Percentiles rank a stretch among this genome's conserved stretches.
phyloP scores from a whole-genome alignment of 1,284 basidiomycete genomes.

The Austroboletus rostrupii region DNA sequence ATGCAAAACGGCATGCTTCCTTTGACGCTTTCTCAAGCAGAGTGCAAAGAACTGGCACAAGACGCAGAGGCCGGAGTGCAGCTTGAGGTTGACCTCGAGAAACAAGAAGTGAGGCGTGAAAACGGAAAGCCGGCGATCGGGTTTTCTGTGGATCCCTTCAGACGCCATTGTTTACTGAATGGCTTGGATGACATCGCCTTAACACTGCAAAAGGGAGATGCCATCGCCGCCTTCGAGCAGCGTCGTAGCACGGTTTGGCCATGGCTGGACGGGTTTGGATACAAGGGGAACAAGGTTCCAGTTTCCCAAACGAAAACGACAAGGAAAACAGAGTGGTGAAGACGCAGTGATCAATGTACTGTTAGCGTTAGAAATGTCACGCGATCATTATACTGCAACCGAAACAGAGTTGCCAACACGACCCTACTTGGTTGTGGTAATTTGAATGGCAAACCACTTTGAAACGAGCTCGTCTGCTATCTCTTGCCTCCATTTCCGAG shows the following conservation, averaged over 20 bases:
- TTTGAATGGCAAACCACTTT: slow-evolving; percentile 7
- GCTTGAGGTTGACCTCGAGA: slow-evolving; percentile 88
- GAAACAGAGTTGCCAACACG: slow-evolving; percentile 11
- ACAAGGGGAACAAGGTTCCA: slow-evolving; percentile 72
- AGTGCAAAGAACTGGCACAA: slow-evolving; percentile 72
- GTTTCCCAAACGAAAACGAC: slow-evolving; percentile 44
- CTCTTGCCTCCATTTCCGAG: background rate
- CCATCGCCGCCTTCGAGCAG: slow-evolving; percentile 76
- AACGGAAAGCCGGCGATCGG: slow-evolving; percentile 71
- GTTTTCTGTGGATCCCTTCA: slow-evolving; percentile 85
- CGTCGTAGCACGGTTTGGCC: slow-evolving; percentile 77
- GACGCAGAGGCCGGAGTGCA: slow-evolving; percentile 81
- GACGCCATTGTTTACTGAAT: slow-evolving; percentile 88
- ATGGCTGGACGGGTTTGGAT: slow-evolving; percentile 93
- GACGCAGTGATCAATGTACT: background rate
- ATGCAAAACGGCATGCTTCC: slow-evolving; percentile 98
- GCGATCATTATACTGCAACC: too few relatives aligned
- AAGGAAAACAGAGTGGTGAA: slow-evolving; percentile 77
- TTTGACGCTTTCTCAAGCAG: slow-evolving; percentile 70
- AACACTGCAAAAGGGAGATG: slow-evolving; percentile 73
- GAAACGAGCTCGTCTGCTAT: slow-evolving; percentile 1
- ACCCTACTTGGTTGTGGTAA: slow-evolving; percentile 3
- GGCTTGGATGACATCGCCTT: slow-evolving; percentile 92
- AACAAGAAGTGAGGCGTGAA: slow-evolving; percentile 75
- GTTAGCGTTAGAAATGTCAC: slow-evolving; percentile 1